These are phyloP conservation scores for Boletellus deceptivus DNA, from an alignment of 1,284 basidiomycete genomes.

Conservation along the genomic window DNA sequence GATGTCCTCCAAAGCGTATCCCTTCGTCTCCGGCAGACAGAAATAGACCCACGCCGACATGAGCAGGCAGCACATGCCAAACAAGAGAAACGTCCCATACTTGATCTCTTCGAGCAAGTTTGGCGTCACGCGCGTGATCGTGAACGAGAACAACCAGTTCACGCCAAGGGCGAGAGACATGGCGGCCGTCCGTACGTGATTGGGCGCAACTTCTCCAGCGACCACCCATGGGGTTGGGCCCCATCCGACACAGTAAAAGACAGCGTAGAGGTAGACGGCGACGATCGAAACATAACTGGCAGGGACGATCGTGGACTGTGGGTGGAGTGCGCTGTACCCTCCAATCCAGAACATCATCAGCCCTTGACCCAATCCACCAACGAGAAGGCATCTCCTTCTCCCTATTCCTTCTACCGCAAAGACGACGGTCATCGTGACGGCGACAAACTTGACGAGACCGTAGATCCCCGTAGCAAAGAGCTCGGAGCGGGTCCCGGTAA, in stretches of 20 bases:
- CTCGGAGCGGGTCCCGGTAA: constrained; percentile 47
- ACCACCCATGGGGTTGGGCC: constrained; percentile 44
- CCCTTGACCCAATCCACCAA: constrained; percentile 45
- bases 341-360: constrained; percentile 52
- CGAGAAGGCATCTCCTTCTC: constrained; percentile 45
- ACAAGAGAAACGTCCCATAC: constrained; percentile 53
- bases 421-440: constrained; percentile 39
- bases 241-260: constrained; percentile 46
- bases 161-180: constrained; percentile 44
- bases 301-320: constrained; percentile 34
- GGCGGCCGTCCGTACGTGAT: constrained; percentile 44
- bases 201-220: constrained; percentile 49
- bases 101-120: constrained; percentile 48
- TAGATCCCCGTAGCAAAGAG: constrained; percentile 64
- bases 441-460: constrained; percentile 55
- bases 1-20: constrained; percentile 48
- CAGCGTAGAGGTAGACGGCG: constrained; percentile 49
- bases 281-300: constrained; percentile 49
- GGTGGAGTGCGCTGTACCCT: constrained; percentile 43
- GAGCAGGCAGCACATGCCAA: constrained; percentile 45
- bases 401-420: constrained; percentile 47
- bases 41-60: constrained; percentile 47
- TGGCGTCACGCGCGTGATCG: constrained; percentile 49
- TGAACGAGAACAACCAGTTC: constrained; percentile 51
- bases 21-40: constrained; percentile 46